Percentiles rank a stretch among this genome's conserved stretches.
Evolutionary conservation across 1,139 yeast genomes (phyloP).

Genomic region (Kluyveromyces marxianus): DNA sequence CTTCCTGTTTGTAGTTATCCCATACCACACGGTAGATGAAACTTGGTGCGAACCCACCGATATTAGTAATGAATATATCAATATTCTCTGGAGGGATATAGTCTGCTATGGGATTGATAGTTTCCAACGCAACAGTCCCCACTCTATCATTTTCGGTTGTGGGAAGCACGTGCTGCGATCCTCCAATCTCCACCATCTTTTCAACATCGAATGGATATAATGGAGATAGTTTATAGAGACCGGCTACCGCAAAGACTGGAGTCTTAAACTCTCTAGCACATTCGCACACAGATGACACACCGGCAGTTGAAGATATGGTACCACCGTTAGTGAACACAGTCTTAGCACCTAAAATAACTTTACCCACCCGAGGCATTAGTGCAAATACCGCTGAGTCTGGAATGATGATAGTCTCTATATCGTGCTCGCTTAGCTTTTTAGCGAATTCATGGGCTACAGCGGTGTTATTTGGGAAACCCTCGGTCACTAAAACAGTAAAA

Average conservation of each 20-base stretch:
- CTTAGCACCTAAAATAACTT: conserved; percentile 86
- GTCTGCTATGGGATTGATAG: conserved; percentile 86
- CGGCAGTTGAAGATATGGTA: conserved; percentile 70
- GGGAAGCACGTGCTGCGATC: conserved; percentile 42
- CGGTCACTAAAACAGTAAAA: conserved; percentile 88
- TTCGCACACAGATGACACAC: conserved; percentile 89
- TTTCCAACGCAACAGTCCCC: conserved; percentile 51
- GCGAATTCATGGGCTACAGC: conserved; percentile 73
- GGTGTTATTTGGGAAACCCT: conserved; percentile 83
- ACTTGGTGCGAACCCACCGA: conserved; percentile 95
- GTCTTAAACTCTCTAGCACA: conserved; percentile 93
- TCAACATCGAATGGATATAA: conserved; percentile 89
- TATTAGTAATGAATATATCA: conserved; percentile 87
- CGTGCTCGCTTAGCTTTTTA: conserved; percentile 68
- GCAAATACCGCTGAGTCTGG: conserved; percentile 94
- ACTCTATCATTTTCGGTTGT: conserved; percentile 34
- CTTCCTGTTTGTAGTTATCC: conserved; percentile 87
- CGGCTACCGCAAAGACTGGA: conserved; percentile 94
- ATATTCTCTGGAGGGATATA: conserved; percentile 91
- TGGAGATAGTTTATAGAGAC: conserved; percentile 88
- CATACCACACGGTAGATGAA: conserved; percentile 90
- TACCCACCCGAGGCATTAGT: conserved; percentile 95
- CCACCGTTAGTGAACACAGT: conserved; percentile 97
- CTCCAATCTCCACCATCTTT: conserved; percentile 86
- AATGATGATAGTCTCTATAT: conserved; percentile 82